Evolutionary conservation across 78 protist species (phyloP).

Genomic region (Diacronema lutheri): DNA sequence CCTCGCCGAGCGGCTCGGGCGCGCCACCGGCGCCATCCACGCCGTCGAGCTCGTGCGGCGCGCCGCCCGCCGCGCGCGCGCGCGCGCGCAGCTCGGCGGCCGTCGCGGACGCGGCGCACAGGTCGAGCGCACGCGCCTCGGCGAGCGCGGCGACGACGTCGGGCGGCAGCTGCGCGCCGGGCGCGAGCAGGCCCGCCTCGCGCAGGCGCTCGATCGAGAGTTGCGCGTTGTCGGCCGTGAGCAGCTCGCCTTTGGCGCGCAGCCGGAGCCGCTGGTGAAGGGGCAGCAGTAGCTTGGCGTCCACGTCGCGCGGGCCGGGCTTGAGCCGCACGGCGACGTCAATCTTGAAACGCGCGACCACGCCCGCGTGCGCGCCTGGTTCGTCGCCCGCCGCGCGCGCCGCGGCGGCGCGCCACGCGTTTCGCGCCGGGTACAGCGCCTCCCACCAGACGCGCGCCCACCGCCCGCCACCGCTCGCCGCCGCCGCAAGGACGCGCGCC

Average conservation of each 20-base stretch:
- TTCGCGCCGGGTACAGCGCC: no score
- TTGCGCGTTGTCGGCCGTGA: not conserved
- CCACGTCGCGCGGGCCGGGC: not conserved
- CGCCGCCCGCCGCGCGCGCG: not conserved
- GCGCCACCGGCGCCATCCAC: no score
- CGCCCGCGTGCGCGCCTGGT: no score
- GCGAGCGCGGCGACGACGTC: not conserved
- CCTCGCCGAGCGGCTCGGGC: not conserved
- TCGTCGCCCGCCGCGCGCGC: no score
- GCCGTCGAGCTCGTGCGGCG: not conserved
- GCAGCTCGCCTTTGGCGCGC: constrained; percentile 20
- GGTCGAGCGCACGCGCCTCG: not conserved
- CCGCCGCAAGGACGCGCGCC: no score
- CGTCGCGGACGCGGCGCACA: not conserved
- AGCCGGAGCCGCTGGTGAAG: constrained; percentile 36
- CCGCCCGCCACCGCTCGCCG: no score
- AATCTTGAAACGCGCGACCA: no score
- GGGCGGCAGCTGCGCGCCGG: not conserved
- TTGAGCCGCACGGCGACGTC: no score
- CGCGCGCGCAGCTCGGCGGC: not conserved
- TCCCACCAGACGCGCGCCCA: no score
- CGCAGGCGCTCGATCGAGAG: not conserved
- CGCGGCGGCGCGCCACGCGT: no score
- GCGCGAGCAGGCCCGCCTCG: not conserved
- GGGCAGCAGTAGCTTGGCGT: not conserved